Evolutionary conservation across 805 yeast genomes (phyloP), one percentile per base, ranked within the genome.

Genomic region (Allodekkera sacchari): DNA sequence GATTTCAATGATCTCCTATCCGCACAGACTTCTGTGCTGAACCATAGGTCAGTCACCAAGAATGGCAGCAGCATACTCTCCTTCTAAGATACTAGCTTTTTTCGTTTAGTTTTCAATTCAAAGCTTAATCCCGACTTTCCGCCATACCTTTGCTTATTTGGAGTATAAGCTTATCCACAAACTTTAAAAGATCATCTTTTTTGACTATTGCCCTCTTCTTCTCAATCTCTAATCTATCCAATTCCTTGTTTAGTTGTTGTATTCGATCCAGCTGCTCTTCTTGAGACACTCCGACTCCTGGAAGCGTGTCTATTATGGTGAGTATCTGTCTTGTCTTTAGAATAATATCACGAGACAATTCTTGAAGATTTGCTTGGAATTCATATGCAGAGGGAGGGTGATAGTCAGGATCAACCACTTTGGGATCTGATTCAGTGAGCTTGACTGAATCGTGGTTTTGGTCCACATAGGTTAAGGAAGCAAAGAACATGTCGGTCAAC

Each of bases 231-330:
- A 77, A 74, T 9, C 63, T 59, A 9, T 66, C 64, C 33, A 88
- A 57, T 42, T 83, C 83, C 27, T 53, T 51, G 30, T 83, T 80
- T 28, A 92, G 59, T 10, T 61, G 63, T 31, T 68, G 70, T 12
- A 89, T 82, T 37, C 68, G 67, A 18, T 60, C 57, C 51, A 87
- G 52, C 55, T 88, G 97, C 33, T 74, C 78, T 27, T 67, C 71
- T 16, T 83, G 81, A 2, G 88, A 74, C 1, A 81, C 88, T 7
- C 94, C 96, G 3, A 85, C 83, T 9, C 96, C 97, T 0, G 98
- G 98, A 26, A 89, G 61, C 3, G 94, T 75, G 49, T 83, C 94
- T 24, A 89, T 87, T 18, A 89, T 70, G 47, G 83, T 77, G 24
- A 83, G 71, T 11, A 89, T 82, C 53, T 92, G 97, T 45, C 94